phyloP scores from a whole-genome alignment of 2,329 filamentous ascomycete genomes.

The Alternaria conjuncta region DNA sequence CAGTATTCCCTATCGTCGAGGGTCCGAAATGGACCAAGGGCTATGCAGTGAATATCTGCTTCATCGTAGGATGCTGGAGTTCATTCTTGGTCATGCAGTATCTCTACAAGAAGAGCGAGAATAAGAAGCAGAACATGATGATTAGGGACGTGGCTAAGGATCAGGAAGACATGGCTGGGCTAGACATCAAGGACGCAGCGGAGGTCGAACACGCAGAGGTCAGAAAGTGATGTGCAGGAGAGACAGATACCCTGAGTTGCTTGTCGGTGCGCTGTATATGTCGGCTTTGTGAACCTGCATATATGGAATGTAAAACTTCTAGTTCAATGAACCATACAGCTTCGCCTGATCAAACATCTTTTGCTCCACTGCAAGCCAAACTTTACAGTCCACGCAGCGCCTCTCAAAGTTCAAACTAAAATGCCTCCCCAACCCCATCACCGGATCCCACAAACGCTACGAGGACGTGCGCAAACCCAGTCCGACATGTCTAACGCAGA shows the following conservation, averaged over 20 bases:
- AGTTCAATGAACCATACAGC: neutral
- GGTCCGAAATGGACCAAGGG: slow-evolving; percentile 57
- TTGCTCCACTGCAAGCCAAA: neutral
- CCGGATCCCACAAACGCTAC: neutral
- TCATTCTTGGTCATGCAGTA: slow-evolving; percentile 50
- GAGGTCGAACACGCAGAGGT: slow-evolving; percentile 32
- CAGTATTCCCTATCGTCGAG: slow-evolving; percentile 44
- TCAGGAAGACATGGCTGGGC: slow-evolving; percentile 31
- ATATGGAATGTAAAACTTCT: neutral
- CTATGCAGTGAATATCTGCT: slow-evolving; percentile 57
- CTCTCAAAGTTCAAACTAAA: neutral
- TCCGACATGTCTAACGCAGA: neutral
- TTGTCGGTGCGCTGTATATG: neutral
- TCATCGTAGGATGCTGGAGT: slow-evolving; percentile 55
- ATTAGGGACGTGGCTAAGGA: slow-evolving; percentile 26
- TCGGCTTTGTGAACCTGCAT: neutral
- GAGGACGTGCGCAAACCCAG: neutral
- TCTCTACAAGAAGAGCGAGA: slow-evolving; percentile 44
- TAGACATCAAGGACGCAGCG: slow-evolving; percentile 26
- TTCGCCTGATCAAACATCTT: neutral
- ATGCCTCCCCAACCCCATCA: neutral
- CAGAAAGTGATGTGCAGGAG: slow-evolving; percentile 9
- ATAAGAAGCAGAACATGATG: slow-evolving; percentile 21
- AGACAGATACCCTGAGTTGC: too few relatives aligned
- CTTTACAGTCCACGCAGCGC: neutral